Evolutionary conservation across 2,329 filamentous ascomycete genomes (phyloP).

Genomic region (Cytospora paraplurivora): DNA sequence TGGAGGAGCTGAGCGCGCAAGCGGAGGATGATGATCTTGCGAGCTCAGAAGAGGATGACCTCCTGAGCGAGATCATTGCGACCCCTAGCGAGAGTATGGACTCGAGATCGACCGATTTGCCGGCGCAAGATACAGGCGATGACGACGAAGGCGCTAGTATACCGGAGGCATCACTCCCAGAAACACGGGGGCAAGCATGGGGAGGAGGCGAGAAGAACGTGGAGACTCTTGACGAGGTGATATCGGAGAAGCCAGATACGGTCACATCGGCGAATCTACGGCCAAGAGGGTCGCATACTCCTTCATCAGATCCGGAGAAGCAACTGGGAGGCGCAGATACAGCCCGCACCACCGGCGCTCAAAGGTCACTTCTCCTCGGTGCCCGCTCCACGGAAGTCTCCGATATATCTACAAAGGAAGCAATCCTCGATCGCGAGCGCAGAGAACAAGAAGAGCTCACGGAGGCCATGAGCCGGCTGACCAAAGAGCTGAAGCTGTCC

Average conservation of each 20-base stretch:
- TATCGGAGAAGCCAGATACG: slow-evolving; percentile 30
- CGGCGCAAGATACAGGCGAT: slow-evolving; percentile 32
- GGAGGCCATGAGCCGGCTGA: slow-evolving; percentile 78
- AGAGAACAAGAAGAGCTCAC: slow-evolving; percentile 83
- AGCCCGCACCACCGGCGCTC: slow-evolving; percentile 30
- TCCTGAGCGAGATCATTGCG: slow-evolving; percentile 56
- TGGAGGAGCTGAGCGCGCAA: slow-evolving; percentile 58
- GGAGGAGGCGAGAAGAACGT: slow-evolving; percentile 14
- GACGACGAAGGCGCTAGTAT: slow-evolving; percentile 20
- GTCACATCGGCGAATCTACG: slow-evolving; percentile 41
- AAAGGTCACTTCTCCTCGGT: slow-evolving; percentile 23
- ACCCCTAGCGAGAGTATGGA: slow-evolving; percentile 58
- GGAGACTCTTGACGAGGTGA: slow-evolving; percentile 17
- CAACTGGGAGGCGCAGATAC: slow-evolving; percentile 10
- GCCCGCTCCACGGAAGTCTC: slow-evolving; percentile 30
- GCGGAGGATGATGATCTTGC: slow-evolving; percentile 42
- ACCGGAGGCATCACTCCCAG: slow-evolving; percentile 12
- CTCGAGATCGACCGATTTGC: slow-evolving; percentile 37
- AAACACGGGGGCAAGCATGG: neutral
- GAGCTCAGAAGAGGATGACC: slow-evolving; percentile 59
- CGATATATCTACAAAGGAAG: slow-evolving; percentile 60
- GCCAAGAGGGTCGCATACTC: slow-evolving; percentile 31
- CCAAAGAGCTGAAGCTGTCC: slow-evolving; percentile 73
- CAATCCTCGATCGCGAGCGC: slow-evolving; percentile 74
- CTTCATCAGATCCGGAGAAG: slow-evolving; percentile 23